Evolutionary conservation across 2,329 filamentous ascomycete species (phyloP).

Genomic region (Karstenula rhodostoma): DNA sequence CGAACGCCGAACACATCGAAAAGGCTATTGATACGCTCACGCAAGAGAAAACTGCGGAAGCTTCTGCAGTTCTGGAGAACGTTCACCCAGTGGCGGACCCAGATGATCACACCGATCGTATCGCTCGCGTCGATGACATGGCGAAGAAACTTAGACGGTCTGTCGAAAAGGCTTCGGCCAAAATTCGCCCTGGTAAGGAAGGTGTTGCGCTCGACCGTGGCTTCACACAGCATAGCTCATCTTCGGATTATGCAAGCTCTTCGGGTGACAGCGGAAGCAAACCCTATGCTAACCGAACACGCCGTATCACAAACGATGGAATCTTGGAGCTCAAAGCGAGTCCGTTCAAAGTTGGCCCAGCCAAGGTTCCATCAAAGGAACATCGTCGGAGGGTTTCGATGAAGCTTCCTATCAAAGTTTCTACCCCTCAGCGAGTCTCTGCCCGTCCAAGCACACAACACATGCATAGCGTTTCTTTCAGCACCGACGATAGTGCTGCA

Average conservation of each 20-base stretch:
- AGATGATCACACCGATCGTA: not conserved
- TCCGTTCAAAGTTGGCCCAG: not conserved
- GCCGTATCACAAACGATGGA: slow-evolving; percentile 8
- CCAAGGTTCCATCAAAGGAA: not conserved
- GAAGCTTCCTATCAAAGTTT: slow-evolving; percentile 13
- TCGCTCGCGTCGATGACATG: not conserved
- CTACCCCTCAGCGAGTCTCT: not conserved
- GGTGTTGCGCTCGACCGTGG: not conserved
- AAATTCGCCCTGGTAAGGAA: not conserved
- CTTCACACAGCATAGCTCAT: not conserved
- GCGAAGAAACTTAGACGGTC: not conserved
- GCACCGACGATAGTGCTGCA: not conserved
- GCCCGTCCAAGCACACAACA: not conserved
- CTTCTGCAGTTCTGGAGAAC: not conserved
- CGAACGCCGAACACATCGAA: not conserved
- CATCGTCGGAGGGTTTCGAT: slow-evolving; percentile 13
- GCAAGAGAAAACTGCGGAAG: not conserved
- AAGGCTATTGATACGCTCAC: not conserved
- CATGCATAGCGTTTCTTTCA: not conserved
- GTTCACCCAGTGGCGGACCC: no score
- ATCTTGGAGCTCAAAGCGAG: slow-evolving; percentile 10
- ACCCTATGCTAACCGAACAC: not conserved
- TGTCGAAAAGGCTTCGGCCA: not conserved
- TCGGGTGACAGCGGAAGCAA: not conserved
- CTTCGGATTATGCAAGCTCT: not conserved